These are phyloP conservation scores for Camellia japonica DNA, from an alignment of 148 eudicot genomes.

Conservation along the genomic window DNA sequence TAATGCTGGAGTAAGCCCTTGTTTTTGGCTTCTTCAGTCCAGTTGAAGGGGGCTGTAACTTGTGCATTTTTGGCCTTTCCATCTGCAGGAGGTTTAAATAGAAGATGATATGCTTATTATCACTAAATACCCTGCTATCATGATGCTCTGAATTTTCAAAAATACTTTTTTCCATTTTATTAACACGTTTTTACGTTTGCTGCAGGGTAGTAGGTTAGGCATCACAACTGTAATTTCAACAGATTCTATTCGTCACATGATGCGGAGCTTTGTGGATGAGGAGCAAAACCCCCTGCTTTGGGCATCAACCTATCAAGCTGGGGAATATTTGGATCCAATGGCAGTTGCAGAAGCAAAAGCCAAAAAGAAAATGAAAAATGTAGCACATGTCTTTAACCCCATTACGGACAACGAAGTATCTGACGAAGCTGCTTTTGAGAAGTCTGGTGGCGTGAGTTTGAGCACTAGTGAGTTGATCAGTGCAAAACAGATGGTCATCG, in stretches of 20 bases:
- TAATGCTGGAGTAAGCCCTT: too few relatives aligned
- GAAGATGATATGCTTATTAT: neutral
- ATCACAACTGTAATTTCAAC: slow-evolving; percentile 94
- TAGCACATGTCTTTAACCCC: slow-evolving; percentile 36
- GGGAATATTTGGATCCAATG: slow-evolving; percentile 79
- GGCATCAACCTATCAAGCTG: slow-evolving; percentile 99
- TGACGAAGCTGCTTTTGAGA: slow-evolving; percentile 36
- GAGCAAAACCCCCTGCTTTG: slow-evolving; percentile 88
- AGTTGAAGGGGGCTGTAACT: too few relatives aligned
- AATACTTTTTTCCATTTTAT: neutral
- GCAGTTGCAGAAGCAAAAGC: slow-evolving; percentile 94
- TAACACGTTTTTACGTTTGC: neutral
- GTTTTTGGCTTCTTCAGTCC: too few relatives aligned
- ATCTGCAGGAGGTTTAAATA: neutral
- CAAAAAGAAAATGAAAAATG: slow-evolving; percentile 71
- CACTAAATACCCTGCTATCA: neutral
- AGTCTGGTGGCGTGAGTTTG: slow-evolving; percentile 34
- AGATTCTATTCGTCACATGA: slow-evolving; percentile 97
- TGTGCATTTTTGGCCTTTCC: too few relatives aligned
- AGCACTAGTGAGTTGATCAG: slow-evolving; percentile 50
- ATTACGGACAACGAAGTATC: slow-evolving; percentile 32
- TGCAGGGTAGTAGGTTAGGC: slow-evolving; percentile 92
- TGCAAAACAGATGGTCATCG: slow-evolving; percentile 85
- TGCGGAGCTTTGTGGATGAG: slow-evolving; percentile 97
- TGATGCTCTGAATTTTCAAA: neutral